phyloP scores from a whole-genome alignment of 2,329 filamentous ascomycete species.

The Rutstroemia sp. region DNA sequence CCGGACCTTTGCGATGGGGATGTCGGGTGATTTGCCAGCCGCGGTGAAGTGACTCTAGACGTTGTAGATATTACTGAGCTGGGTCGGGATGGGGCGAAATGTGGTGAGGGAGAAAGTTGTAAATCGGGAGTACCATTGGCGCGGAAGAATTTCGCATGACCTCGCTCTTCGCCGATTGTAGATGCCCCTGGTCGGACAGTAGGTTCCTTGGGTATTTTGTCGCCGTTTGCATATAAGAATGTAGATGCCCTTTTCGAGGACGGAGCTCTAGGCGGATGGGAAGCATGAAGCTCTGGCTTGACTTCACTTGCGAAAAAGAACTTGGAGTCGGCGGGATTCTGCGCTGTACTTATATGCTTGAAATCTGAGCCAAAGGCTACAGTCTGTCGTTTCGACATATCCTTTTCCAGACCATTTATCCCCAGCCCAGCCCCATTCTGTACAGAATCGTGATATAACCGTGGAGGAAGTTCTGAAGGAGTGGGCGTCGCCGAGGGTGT shows the following conservation, averaged over 20 bases:
- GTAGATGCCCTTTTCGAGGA: constrained; percentile 29
- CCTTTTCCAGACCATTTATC: constrained; percentile 22
- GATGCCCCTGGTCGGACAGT: constrained; percentile 22
- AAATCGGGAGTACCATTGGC: constrained; percentile 57
- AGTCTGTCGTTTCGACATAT: constrained; percentile 22
- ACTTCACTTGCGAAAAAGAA: constrained; percentile 92
- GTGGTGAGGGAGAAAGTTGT: constrained; percentile 31
- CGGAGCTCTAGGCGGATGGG: constrained; percentile 21
- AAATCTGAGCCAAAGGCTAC: constrained; percentile 37
- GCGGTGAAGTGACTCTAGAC: constrained; percentile 37
- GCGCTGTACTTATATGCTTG: constrained; percentile 22
- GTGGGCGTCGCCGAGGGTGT: constrained; percentile 48
- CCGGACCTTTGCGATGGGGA: constrained; percentile 13
- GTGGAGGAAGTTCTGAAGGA: constrained; percentile 19
- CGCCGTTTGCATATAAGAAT: constrained; percentile 47
- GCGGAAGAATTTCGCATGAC: constrained; percentile 63
- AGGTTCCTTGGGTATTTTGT: constrained; percentile 31
- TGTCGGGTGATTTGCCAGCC: constrained; percentile 28
- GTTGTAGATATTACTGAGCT: constrained; percentile 40
- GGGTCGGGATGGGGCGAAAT: constrained; percentile 35
- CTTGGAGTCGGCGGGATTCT: constrained; percentile 45
- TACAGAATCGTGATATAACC: constrained; percentile 16
- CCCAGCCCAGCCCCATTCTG: constrained; percentile 28
- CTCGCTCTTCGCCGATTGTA: constrained; percentile 24
- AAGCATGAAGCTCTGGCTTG: constrained; percentile 30